Evolutionary conservation across 352 stramenopile genomes (phyloP).

Genomic region (Globisporangium heterothallicum): DNA sequence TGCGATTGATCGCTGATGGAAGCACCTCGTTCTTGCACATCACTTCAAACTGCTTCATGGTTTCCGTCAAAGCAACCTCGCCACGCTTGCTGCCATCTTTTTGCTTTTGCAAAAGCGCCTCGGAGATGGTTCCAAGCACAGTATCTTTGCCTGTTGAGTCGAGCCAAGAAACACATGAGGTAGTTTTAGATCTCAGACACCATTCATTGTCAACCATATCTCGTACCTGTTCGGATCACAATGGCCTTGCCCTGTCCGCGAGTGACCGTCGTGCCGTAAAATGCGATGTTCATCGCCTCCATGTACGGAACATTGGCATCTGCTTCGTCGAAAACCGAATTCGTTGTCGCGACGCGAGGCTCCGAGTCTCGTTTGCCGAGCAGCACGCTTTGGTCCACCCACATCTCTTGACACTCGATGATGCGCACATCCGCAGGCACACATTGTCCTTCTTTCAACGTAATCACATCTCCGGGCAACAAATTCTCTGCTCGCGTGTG

Average conservation of each 20-base stretch:
- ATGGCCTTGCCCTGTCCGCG: conserved; percentile 40
- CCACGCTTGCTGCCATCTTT: conserved; percentile 16
- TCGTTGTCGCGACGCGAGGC: conserved; percentile 20
- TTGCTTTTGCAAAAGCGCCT: conserved; percentile 25
- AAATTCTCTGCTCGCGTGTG: conserved; percentile 54
- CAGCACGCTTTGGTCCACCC: conserved; percentile 35
- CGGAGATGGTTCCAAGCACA: conserved; percentile 34
- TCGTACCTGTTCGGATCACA: conserved; percentile 37
- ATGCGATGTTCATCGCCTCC: conserved; percentile 43
- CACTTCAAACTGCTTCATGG: conserved; percentile 36
- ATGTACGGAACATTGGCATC: conserved; percentile 35
- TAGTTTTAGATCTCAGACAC: no score
- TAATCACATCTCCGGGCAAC: conserved; percentile 39
- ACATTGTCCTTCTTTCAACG: conserved; percentile 41
- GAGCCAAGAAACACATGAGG: no score
- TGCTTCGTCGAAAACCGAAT: conserved; percentile 42
- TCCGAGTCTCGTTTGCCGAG: conserved; percentile 19
- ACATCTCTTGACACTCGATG: conserved; percentile 43
- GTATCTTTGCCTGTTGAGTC: conserved; percentile 41
- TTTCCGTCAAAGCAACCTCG: conserved; percentile 30
- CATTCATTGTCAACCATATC: no score
- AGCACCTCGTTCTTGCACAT: conserved; percentile 32
- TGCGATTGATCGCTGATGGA: conserved; percentile 25
- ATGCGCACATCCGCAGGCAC: conserved; percentile 46
- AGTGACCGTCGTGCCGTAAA: conserved; percentile 43